Conservation (phyloP, 257 asterid genomes). For the Nyctanthes arbortristis region DNA sequence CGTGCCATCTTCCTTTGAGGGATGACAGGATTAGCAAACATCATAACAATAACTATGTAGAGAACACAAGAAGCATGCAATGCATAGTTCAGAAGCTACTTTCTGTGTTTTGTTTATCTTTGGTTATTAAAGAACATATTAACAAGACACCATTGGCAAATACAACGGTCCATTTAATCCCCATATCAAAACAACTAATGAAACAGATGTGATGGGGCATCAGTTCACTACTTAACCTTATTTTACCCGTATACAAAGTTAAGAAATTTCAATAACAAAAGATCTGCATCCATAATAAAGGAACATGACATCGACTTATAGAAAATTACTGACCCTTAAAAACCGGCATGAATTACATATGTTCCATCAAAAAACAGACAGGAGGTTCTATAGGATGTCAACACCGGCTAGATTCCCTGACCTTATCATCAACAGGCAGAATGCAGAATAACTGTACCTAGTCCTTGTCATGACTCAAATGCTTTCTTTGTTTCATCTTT, state of each 20-base stretch:
- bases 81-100: not conserved
- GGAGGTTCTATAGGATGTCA: not conserved
- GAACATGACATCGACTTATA: not conserved
- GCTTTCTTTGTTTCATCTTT: not conserved
- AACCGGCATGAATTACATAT: not conserved
- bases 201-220: not conserved
- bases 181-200: not conserved
- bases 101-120: not conserved
- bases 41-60: not conserved
- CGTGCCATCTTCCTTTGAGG: conserved; percentile 8
- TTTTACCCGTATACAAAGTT: no score
- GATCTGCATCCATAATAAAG: not conserved
- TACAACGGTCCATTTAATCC: not conserved
- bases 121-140: not conserved
- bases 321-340: not conserved
- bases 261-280: not conserved
- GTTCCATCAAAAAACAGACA: no score
- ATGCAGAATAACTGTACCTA: not conserved
- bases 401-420: not conserved
- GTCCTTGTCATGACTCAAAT: not conserved
- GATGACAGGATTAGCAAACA: not conserved
- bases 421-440: not conserved
- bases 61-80: not conserved
- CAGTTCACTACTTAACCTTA: not conserved
- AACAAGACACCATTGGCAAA: not conserved